Base-by-base conservation (phyloP, 1,139 yeast species). In the Hyphopichia buzzinii region DNA sequence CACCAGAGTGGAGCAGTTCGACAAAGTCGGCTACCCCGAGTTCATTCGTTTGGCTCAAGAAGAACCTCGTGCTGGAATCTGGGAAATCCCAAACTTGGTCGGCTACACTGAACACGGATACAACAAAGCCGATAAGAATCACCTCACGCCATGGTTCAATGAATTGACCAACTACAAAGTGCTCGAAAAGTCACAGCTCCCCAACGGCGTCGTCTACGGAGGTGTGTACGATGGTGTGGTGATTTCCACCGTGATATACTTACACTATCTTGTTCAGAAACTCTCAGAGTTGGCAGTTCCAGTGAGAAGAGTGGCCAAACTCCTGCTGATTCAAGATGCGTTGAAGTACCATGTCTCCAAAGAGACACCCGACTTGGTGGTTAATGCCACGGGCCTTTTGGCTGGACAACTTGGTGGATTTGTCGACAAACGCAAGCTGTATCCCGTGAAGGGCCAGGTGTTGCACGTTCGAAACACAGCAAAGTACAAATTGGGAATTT, bases 51-150 rank as follows among this genome's bases (percentile, higher is more conserved):
- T 77, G 32, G 73, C 77, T 1, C 50, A 54, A 7, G 46, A 43
- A n/a, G 72, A 62, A 15, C 76, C 78, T 1, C 54, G 55, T 17
- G 53, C 77, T 1, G 82, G 83, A 1, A 61, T 77, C 14, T 65
- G 74, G 59, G 43, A 47, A 14, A 56, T 58, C 27, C 46, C 52
- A 11, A 61, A 64, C 30, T 46, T 51, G 27, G 46, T 52, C 5
- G 64, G 54, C 35, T 47, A 56, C 31, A 70, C 74, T 8, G 52
- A 57, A 19, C 46, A 49, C 13, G 61, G 50, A 3, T 21, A 46
- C 28, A 49, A 41, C 10, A 42, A 41, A 11, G 23, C 23, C 12
- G 6, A 17, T 8, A n/a, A 19, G 5, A 40, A 32, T 12, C 41
- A 38, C 6, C 46, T 46, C 17, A 50, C 57, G 16, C 79, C 80